Percentiles rank a stretch among this genome's conserved stretches.
Evolutionary conservation across 2,329 filamentous ascomycete genomes (phyloP).

Genomic region (Verticillium dahliae): DNA sequence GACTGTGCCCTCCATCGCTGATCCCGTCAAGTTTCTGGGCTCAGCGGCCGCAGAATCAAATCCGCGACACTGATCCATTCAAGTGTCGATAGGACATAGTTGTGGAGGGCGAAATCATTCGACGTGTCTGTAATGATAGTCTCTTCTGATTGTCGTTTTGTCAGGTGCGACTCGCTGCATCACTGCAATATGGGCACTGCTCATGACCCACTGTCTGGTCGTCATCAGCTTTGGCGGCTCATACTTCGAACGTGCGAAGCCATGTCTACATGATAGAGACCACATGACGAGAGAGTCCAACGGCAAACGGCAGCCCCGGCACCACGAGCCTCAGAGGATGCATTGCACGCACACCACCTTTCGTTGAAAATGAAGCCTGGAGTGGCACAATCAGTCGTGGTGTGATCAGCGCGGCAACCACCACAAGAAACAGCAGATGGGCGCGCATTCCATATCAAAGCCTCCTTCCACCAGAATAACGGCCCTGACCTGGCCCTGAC

Average conservation of each 20-base stretch:
- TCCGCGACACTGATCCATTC: not conserved
- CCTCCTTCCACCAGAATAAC: not conserved
- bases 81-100: no score
- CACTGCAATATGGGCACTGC: no score
- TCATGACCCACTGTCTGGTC: no score
- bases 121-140: no score
- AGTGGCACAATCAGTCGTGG: not conserved
- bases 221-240: not conserved
- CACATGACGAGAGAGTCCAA: not conserved
- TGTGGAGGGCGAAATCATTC: no score
- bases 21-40: not conserved
- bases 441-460: not conserved
- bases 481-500: not conserved
- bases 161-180: no score
- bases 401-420: conserved; percentile 10
- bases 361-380: not conserved
- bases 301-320: not conserved
- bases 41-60: not conserved
- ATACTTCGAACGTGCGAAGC: conserved; percentile 4
- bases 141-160: no score
- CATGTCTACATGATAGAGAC: not conserved
- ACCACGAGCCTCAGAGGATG: not conserved
- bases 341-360: not conserved
- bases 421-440: conserved; percentile 8
- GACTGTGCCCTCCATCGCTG: conserved; percentile 6